phyloP scores from a whole-genome alignment of 345 rosid species.

The Moricandia moricandioides region DNA sequence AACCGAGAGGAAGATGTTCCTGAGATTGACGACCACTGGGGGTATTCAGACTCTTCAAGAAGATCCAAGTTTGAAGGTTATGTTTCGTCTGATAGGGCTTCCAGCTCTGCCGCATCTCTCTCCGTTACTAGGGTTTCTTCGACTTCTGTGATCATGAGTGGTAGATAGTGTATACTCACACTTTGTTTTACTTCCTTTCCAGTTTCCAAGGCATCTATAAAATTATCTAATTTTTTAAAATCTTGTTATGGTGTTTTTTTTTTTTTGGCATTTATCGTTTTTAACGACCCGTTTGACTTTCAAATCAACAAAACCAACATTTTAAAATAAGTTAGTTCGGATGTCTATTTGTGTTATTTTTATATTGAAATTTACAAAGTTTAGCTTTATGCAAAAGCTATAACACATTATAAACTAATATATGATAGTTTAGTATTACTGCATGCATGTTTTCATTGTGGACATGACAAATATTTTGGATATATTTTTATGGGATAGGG shows the following conservation, averaged over 20 bases:
- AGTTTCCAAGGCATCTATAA: background rate
- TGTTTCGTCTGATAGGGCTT: background rate
- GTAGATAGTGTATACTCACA: constrained; percentile 36
- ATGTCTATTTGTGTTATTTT: constrained; percentile 5
- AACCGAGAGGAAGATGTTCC: background rate
- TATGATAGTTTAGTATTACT: background rate
- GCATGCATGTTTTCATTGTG: background rate
- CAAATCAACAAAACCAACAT: background rate
- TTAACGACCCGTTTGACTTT: background rate
- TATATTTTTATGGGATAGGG: background rate
- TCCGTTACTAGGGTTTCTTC: constrained; percentile 30
- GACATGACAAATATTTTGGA: background rate
- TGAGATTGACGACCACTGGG: background rate
- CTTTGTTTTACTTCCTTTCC: background rate
- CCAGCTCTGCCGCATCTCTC: background rate
- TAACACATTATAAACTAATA: background rate
- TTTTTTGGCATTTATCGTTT: background rate
- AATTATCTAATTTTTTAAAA: background rate
- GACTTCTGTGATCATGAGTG: constrained; percentile 31
- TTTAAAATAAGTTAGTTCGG: background rate
- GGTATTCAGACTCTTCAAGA: background rate
- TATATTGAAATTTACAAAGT: background rate
- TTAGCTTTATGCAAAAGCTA: constrained; percentile 4
- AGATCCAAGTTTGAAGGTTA: background rate
- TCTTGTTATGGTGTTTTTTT: background rate